phyloP scores from a whole-genome alignment of 495 filamentous ascomycete species.

The Saxophila tyrrhenica region DNA sequence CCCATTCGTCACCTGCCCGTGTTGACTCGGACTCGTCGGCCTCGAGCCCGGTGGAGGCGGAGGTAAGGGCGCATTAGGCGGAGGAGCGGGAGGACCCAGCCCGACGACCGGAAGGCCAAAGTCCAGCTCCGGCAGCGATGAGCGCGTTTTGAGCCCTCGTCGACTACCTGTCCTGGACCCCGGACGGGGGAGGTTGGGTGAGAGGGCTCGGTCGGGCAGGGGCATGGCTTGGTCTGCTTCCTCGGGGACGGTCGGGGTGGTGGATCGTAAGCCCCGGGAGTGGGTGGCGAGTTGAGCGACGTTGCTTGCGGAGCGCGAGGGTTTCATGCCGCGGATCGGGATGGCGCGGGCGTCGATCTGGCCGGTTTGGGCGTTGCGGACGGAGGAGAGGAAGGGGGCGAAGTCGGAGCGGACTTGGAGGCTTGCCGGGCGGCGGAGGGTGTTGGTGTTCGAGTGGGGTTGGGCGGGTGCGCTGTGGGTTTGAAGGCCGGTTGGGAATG shows the following conservation, averaged over 20 bases:
- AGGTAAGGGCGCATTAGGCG: slow-evolving; percentile 13
- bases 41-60: neutral
- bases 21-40: neutral
- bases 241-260: neutral
- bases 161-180: neutral
- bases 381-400: slow-evolving; percentile 26
- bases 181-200: neutral
- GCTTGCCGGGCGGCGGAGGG: slow-evolving; percentile 24
- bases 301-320: slow-evolving; percentile 10
- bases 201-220: neutral
- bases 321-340: slow-evolving; percentile 12
- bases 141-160: slow-evolving; percentile 6
- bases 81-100: slow-evolving; percentile 27
- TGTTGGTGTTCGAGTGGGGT: slow-evolving; percentile 5
- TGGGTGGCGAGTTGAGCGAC: neutral
- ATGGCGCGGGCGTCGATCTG: neutral
- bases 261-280: neutral
- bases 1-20: neutral
- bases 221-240: neutral
- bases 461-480: neutral
- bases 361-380: slow-evolving; percentile 13
- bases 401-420: slow-evolving; percentile 27
- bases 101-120: slow-evolving; percentile 17
- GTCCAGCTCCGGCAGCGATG: slow-evolving; percentile 19
- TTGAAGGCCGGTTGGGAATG: neutral